Evolutionary conservation across 2,329 filamentous ascomycete genomes (phyloP), one percentile per base, ranked within the genome.

Genomic region (Aspergillus sclerotialis): DNA sequence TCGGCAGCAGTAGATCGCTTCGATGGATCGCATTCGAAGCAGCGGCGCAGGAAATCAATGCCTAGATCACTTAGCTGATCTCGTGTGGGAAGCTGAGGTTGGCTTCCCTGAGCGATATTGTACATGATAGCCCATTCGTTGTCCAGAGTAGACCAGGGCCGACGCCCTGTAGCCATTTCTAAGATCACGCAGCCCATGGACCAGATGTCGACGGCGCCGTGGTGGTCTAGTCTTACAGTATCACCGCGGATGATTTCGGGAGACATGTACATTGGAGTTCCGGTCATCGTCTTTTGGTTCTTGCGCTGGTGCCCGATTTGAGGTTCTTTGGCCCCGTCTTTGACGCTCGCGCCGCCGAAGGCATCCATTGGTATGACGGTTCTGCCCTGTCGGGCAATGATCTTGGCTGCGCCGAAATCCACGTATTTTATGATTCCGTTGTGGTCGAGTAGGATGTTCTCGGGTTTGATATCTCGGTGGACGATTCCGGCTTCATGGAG

Each of bases 111-210:
- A 1, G 92, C 92, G 54, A 98, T 98, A 68, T 96, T 96, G 73
- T 95, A 98, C 92, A 98, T 98, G 67, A 98, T 96, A 27, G 92
- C 92, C 88, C 89, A 98, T 63, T 98, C 92, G 57, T 98, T 98
- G 67, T 98, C 92, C 30, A 96, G 78, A 45, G 82, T 87, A 16
- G 88, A 87, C 92, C 92, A 98, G 1, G 92, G 92, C 11, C 90
- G 80, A 42, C 88, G 78, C 13, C 92, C 92, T 0, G 92, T 98
- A 3, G 87, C 87, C 90, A 98, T 96, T 63, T 98, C 92, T 27
- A 95, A 76, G 45, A 98, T 86, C 24, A 98, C 92, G 56, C 92
- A 98, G 35, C 92, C 90, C 3, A 98, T 73, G 3, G 89, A 95
- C 90, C 90, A 98, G 42, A 96, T 81, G 56, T 98, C 90, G 28